Percentiles rank a stretch among this genome's conserved stretches.
Conservation (phyloP, 2,329 filamentous ascomycete genomes). For the Pyricularia pennisetigena region DNA sequence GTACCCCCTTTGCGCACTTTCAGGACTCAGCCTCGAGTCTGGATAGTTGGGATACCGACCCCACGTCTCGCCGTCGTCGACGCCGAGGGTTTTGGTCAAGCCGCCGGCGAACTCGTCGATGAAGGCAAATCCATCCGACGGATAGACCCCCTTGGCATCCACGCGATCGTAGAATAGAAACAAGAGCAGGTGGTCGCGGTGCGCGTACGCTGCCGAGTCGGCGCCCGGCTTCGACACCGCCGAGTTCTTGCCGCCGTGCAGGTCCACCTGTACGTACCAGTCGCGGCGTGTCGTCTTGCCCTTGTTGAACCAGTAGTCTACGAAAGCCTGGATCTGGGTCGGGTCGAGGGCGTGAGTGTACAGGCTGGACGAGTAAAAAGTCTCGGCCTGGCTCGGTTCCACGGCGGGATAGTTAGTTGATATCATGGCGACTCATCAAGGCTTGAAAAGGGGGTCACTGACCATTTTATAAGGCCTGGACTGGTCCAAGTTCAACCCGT, state of each 20-base stretch:
- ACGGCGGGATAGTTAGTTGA: neutral
- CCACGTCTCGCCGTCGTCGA: slow-evolving; percentile 14
- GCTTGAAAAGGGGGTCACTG: neutral
- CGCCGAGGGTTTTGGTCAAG: slow-evolving; percentile 18
- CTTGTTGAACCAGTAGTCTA: slow-evolving; percentile 27
- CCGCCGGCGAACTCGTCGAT: slow-evolving; percentile 23
- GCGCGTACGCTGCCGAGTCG: slow-evolving; percentile 26
- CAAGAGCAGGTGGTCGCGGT: slow-evolving; percentile 37
- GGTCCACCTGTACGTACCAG: slow-evolving; percentile 32
- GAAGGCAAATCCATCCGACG: slow-evolving; percentile 21
- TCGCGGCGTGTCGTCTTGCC: slow-evolving; percentile 24
- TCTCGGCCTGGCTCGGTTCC: slow-evolving; percentile 23
- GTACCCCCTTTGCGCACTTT: slow-evolving; percentile 23
- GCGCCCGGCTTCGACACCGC: slow-evolving; percentile 20
- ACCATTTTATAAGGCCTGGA: slow-evolving; percentile 18
- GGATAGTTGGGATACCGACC: slow-evolving; percentile 32
- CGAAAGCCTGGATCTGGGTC: slow-evolving; percentile 23
- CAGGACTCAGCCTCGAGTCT: slow-evolving; percentile 23
- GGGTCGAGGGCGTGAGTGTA: slow-evolving; percentile 26
- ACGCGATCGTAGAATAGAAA: slow-evolving; percentile 36
- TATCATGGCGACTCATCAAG: neutral
- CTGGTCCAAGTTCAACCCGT: slow-evolving; percentile 18
- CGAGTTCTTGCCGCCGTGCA: slow-evolving; percentile 30
- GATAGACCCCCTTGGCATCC: slow-evolving; percentile 18
- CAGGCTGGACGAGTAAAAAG: slow-evolving; percentile 30